Conservation (phyloP, 345 rosid genomes). For the Boechera stricta region DNA sequence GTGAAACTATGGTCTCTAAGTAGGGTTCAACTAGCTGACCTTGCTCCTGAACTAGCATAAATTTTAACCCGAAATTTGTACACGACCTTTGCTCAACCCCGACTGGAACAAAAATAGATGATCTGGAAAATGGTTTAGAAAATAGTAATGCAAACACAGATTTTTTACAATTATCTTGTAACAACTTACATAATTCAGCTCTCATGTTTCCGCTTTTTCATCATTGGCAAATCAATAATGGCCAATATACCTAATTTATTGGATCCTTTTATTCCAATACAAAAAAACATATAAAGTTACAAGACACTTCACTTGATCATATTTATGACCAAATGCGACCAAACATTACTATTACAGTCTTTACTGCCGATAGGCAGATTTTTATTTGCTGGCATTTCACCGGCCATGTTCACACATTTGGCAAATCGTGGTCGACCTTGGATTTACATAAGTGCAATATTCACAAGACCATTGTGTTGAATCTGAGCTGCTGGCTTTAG, state of each 20-base stretch:
- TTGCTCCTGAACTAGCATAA: conserved; percentile 55
- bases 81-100: no score
- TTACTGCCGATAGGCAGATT: not conserved
- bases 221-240: not conserved
- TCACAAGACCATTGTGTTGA: conserved; percentile 81
- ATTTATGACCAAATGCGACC: conserved; percentile 21
- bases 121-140: no score
- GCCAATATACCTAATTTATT: not conserved
- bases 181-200: not conserved
- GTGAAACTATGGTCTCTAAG: conserved; percentile 78
- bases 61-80: no score
- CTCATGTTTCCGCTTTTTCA: no score
- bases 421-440: conserved; percentile 60
- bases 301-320: conserved; percentile 22
- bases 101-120: no score
- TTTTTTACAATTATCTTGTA: not conserved
- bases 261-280: not conserved
- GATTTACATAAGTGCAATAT: conserved; percentile 71
- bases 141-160: not conserved
- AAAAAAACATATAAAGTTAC: conserved; percentile 4
- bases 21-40: conserved; percentile 91
- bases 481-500: conserved; percentile 57
- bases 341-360: conserved; percentile 29
- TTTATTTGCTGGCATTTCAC: conserved; percentile 17
- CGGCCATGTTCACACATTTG: conserved; percentile 71